Percentiles rank a stretch among this genome's conserved stretches.
phyloP scores from a whole-genome alignment of 768 basidiomycete genomes.

The Kwoniella shandongensis region DNA sequence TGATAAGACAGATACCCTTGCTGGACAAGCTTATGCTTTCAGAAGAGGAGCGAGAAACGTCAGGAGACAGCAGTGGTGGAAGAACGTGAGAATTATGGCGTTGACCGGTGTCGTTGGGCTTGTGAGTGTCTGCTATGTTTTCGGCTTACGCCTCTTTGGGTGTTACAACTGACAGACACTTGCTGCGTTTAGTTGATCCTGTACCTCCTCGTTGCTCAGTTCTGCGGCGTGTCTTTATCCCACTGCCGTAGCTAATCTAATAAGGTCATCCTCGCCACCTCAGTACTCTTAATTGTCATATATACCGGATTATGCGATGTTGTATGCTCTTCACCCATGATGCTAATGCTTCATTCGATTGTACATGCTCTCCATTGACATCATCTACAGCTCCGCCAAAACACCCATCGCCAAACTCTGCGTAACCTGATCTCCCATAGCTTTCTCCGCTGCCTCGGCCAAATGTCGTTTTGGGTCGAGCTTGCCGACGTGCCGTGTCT shows the following conservation, averaged over 20 bases:
- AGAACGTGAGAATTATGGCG: slow-evolving; percentile 55
- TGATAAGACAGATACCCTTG: slow-evolving; percentile 95
- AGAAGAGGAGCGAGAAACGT: slow-evolving; percentile 75
- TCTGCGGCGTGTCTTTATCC: slow-evolving; percentile 79
- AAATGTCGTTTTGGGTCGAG: slow-evolving; percentile 97
- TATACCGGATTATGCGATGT: slow-evolving; percentile 2
- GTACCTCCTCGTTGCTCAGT: slow-evolving; percentile 81
- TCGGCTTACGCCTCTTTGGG: slow-evolving; percentile 22
- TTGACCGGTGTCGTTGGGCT: slow-evolving; percentile 65
- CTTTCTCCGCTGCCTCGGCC: slow-evolving; percentile 95
- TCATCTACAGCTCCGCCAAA: slow-evolving; percentile 74
- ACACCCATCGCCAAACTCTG: slow-evolving; percentile 94
- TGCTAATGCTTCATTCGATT: slow-evolving; percentile 5
- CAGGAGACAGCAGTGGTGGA: slow-evolving; percentile 56
- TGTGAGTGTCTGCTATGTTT: slow-evolving; percentile 57
- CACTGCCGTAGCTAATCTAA: slow-evolving; percentile 57
- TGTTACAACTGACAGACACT: slow-evolving; percentile 39
- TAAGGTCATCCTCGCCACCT: neutral
- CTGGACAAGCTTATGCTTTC: slow-evolving; percentile 90
- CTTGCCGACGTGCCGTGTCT: slow-evolving; percentile 96
- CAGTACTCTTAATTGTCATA: neutral
- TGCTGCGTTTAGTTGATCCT: slow-evolving; percentile 59
- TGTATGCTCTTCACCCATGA: neutral
- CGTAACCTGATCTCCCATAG: slow-evolving; percentile 95
- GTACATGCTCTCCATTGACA: neutral